phyloP scores from a whole-genome alignment of 2,329 filamentous ascomycete genomes.

The Ramularia collo-cygni region DNA sequence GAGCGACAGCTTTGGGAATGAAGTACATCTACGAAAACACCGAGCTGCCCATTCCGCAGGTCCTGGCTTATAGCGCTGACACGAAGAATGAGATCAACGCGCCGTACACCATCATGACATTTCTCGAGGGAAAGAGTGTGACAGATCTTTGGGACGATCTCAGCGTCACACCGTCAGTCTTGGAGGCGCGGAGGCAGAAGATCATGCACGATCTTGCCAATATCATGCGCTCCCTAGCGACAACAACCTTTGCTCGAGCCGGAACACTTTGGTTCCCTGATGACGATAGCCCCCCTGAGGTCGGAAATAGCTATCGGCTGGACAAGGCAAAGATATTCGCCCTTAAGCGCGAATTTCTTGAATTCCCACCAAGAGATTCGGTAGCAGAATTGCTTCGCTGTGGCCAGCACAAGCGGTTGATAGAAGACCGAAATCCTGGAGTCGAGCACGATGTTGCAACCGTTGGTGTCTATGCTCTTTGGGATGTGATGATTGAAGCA shows the following conservation, averaged over 20 bases:
- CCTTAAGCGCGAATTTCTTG: conserved; percentile 8
- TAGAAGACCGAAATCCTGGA: conserved; percentile 5
- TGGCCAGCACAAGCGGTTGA: conserved; percentile 8
- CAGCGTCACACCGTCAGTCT: conserved; percentile 1
- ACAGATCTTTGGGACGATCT: conserved; percentile 6
- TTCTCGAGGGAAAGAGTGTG: conserved; percentile 6
- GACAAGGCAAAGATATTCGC: conserved; percentile 11
- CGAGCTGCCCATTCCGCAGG: conserved; percentile 10
- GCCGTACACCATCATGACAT: conserved; percentile 18
- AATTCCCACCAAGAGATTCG: conserved; percentile 4
- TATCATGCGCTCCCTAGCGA: conserved; percentile 7
- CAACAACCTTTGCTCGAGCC: conserved; percentile 6
- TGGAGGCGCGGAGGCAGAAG: conserved; percentile 10
- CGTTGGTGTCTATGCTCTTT: conserved; percentile 9
- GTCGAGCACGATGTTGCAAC: conserved; percentile 1
- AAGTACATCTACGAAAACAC: conserved; percentile 11
- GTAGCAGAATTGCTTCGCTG: conserved; percentile 8
- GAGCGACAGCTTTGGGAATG: conserved; percentile 15
- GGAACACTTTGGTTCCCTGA: conserved; percentile 11
- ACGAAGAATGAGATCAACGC: conserved; percentile 14
- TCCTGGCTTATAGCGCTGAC: conserved; percentile 10
- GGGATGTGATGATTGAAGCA: conserved; percentile 12
- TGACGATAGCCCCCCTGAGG: conserved; percentile 1
- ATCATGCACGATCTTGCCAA: conserved; percentile 13
- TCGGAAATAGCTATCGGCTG: conserved; percentile 9